Base-by-base conservation (phyloP, 257 asterid genomes). In the Przewalskia tangutica region DNA sequence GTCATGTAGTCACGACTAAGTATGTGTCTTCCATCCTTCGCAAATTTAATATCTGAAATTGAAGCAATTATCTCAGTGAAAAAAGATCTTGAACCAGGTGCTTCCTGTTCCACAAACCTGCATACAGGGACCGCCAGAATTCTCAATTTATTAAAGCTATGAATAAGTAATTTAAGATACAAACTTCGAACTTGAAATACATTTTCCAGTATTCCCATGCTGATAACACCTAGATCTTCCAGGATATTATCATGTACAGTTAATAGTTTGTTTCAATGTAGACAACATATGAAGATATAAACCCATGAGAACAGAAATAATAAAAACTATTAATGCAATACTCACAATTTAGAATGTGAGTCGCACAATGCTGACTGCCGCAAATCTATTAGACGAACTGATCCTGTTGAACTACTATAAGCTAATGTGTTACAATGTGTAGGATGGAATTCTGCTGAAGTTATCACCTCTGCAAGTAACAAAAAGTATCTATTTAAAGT, bases 331-430 rank as follows among this genome's bases (percentile, higher is more conserved):
- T 51, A 2, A 51, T 75, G n/a, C 7, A 48, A 46, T 48, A 83
- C 86, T 83, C 59, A 84, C 83, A 84, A 67, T 80, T 80, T 84
- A 80, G 98, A 93, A 89, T 94, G 99, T 65, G 99, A 91, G 84
- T 96, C 98, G n/a, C 99, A 96, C 88, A 96, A 85, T 23, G 99
- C 99, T 82, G 99, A 96, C 83, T 94, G 97, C 85, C 99, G 97
- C 92, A 96, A 88, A 91, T 96, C 99, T 89, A 96, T 89, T 79
- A 96, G 98, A 85, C 98, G 99, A 60, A 96, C 91, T 66, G 97
- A 96, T 80, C 99, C 99, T 88, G 93, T 96, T 83, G 99, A 96
- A 87, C 99, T 96, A 89, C 99, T 96, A 89, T 94, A 96, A 77
- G 97, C 99, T 89, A 96, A 89, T 82, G 66, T 94, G 89, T 96